Evolutionary conservation across 169 alveolate species (phyloP), one percentile per base, ranked within the genome.

Genomic region (Besnoitia besnoiti): DNA sequence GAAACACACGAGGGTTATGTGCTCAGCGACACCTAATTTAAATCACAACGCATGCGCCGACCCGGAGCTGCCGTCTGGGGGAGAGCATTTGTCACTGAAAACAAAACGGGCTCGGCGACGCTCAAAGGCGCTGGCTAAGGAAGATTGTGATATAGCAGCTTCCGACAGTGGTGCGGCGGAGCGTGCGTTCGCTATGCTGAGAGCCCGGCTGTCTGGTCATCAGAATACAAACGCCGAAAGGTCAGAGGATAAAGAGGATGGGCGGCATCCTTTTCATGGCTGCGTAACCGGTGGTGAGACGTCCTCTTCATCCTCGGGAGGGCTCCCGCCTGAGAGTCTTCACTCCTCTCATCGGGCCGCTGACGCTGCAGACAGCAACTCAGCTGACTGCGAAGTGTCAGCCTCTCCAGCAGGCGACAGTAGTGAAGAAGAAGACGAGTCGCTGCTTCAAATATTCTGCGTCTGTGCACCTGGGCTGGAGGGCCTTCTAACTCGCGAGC

Each of bases 381-480:
- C 67, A 21, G 30, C 67, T 10, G 67, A 3, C 3, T 19, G 33
- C 30, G 67, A n/a, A 19, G 7, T 55, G 12, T 55, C 67, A 21
- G 67, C 12, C 7, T 55, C n/a, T 55, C 7, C 30, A n/a, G 67
- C 67, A 55, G 67, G 24, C 27, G 67, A 55, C 59, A 10, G 24
- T 19, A 55, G 30, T 3, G 67, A 55, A 3, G 67, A 55, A 3
- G 67, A 55, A 19, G 67, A 55, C 67, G 67, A 55, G 24, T 55
- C 67, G 33, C 24, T 55, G 27, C 67, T 55, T n/a, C 12, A 55
- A 55, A 55, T 89, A 12, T 89, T 89, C 67, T 89, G 93, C 55
- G 89, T 89, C 39, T 89, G 93, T 35, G 89, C 89, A 16, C 93
- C 93, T 2, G 93, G 93, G 12, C 62, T 89, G 33, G 93, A 89